Conservation (phyloP, 2,329 filamentous ascomycete genomes). For the Aspergillus phoenicis region DNA sequence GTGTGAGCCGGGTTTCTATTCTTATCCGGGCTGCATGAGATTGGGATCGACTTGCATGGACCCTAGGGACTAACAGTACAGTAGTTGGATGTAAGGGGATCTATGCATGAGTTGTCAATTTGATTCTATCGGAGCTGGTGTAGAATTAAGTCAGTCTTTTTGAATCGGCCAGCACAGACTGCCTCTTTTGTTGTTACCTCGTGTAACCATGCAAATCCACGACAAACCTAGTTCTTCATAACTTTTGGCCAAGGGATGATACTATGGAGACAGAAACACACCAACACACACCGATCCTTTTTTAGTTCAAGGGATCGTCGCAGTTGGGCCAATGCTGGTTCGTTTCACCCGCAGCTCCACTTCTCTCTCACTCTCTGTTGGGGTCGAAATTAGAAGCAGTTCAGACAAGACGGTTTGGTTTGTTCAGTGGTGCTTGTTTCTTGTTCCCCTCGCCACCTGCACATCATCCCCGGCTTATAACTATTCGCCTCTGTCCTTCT, state of each 20-base stretch:
- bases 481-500: slow-evolving; percentile 8
- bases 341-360: slow-evolving; percentile 10
- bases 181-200: no score
- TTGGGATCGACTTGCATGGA: background rate
- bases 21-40: background rate
- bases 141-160: no score
- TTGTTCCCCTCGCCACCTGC: background rate
- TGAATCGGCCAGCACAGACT: no score
- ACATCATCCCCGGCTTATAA: slow-evolving; percentile 12
- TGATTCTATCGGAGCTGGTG: no score
- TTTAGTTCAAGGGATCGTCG: slow-evolving; percentile 1
- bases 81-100: no score
- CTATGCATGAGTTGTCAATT: no score
- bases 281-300: background rate
- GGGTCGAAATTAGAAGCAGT: slow-evolving; percentile 5
- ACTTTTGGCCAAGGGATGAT: no score
- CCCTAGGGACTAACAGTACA: no score
- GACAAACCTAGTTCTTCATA: no score
- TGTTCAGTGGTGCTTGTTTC: background rate
- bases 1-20: background rate
- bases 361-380: background rate
- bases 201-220: no score
- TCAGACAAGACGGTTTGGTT: no score
- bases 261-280: no score
- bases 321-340: background rate